Evolutionary conservation across 371 early-diverging fungal species (phyloP).

Genomic region (Zopfochytrium polystomum): DNA sequence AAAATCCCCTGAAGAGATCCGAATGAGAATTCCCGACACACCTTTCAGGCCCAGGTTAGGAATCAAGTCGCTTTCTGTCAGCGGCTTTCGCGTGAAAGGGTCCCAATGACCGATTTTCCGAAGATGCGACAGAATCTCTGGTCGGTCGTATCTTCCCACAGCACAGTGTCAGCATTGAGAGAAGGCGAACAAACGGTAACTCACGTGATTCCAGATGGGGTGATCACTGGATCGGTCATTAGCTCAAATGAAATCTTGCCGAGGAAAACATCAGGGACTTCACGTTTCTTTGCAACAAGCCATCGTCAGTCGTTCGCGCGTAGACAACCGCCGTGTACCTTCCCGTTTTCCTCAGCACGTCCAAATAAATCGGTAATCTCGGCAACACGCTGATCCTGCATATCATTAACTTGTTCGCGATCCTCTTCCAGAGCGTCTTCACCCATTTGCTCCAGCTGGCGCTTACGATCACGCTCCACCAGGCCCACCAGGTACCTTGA

Average conservation of each 20-base stretch:
- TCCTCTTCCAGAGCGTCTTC: background rate
- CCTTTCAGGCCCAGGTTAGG: slow-evolving; percentile 72
- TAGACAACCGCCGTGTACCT: slow-evolving; percentile 4
- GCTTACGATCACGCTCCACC: slow-evolving; percentile 54
- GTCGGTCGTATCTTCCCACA: slow-evolving; percentile 55
- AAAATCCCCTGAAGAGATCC: background rate
- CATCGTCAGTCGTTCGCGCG: background rate
- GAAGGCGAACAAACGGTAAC: slow-evolving; percentile 34
- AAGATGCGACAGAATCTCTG: slow-evolving; percentile 67
- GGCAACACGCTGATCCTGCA: slow-evolving; percentile 18
- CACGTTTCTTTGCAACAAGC: slow-evolving; percentile 26
- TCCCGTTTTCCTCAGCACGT: slow-evolving; percentile 38
- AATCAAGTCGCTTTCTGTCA: slow-evolving; percentile 61
- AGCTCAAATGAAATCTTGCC: slow-evolving; percentile 52
- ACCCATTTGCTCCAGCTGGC: slow-evolving; percentile 13
- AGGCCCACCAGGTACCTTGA: slow-evolving; percentile 48
- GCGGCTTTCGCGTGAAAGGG: slow-evolving; percentile 65
- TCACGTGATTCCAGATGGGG: slow-evolving; percentile 51
- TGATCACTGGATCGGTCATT: slow-evolving; percentile 59
- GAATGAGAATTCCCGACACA: no score
- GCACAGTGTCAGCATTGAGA: background rate
- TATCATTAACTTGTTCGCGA: slow-evolving; percentile 5
- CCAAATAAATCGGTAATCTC: slow-evolving; percentile 34
- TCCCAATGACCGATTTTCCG: slow-evolving; percentile 71
- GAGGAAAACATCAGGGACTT: slow-evolving; percentile 46